Evolutionary conservation across 805 yeast species (phyloP).

Genomic region (Monosporozyma servazzii): DNA sequence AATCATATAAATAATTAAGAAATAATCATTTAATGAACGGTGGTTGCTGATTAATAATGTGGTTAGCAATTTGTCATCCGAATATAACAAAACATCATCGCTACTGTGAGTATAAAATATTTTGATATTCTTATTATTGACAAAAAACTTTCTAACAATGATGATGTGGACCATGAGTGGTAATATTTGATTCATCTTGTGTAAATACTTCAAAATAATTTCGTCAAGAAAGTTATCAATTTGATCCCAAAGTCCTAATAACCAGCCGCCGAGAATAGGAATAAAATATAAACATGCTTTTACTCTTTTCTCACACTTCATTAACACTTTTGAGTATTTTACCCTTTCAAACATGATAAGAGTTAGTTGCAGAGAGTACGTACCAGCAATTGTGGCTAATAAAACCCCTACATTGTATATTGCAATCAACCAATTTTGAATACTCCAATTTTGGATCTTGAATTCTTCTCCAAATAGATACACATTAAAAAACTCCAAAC

Average conservation of each 20-base stretch:
- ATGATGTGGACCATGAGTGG: slow-evolving; percentile 12
- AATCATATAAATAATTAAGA: slow-evolving; percentile 37
- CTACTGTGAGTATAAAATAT: slow-evolving; percentile 20
- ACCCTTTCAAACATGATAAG: neutral
- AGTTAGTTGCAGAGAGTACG: neutral
- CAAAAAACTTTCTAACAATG: slow-evolving; percentile 12
- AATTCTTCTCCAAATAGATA: slow-evolving; percentile 18
- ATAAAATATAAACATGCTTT: neutral
- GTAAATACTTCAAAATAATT: slow-evolving; percentile 1
- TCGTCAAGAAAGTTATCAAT: neutral
- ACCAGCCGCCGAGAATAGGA: neutral
- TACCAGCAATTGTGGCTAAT: neutral
- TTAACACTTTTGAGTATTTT: neutral
- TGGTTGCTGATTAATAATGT: slow-evolving; percentile 42
- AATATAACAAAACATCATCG: slow-evolving; percentile 12
- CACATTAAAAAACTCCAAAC: slow-evolving; percentile 11
- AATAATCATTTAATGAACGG: slow-evolving; percentile 56
- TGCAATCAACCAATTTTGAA: slow-evolving; percentile 2
- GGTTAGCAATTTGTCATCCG: slow-evolving; percentile 9
- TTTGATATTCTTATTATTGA: slow-evolving; percentile 14
- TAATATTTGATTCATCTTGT: slow-evolving; percentile 8
- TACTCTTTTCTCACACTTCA: neutral
- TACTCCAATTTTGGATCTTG: slow-evolving; percentile 13
- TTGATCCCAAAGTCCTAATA: neutral
- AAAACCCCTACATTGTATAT: neutral